Base-by-base conservation (phyloP, 2,329 filamentous ascomycete species). In the Paecilomyces fulvus region DNA sequence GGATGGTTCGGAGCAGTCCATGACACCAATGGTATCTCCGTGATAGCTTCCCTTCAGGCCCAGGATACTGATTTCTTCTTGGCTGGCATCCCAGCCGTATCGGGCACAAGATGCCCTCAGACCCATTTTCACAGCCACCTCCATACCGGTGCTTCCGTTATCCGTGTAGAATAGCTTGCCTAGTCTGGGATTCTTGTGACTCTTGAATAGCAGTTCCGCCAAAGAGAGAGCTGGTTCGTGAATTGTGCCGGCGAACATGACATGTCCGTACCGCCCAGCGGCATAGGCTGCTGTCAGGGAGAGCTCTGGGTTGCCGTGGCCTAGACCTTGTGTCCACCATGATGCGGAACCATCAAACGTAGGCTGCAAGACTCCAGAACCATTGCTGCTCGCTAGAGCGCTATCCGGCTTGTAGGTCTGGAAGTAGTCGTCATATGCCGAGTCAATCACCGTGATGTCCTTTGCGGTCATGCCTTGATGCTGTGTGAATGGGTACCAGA, bases 401-500 rank as follows among this genome's bases (percentile, higher is more conserved):
- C 57, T 63, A 12, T 60, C 60, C 3, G 67, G 61, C n/a, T 66
- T 66, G 54, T 76, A 74, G 0, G 84, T 85, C 66, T 92, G 87
- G 69, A 94, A 95, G 66, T 84, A 85, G 65, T 92, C 89, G 7
- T 86, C 88, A 57, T 87, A 81, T 0, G 90, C 90, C 0, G 89
- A 92, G 67, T 95, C 90, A 56, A 95, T 91, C 0, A 85, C 80
- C 0, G 85, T 80, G 50, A 95, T 89, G 12, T 83, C 83, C 1
- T 83, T 72, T 4, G 82, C 71, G 0, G 77, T 75, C 61, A 89
- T 76, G 52, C 81, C 77, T 46, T 83, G 83, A 59, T 95, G 90
- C 63, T 95, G 90, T 0, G 89, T 92, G 64, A 95, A 95, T 0
- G 90, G 90, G 63, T 92, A 92, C 90, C 90, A 95, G 37, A 95